Conservation (phyloP, 257 asterid species). For the Solanum clarkiae region DNA sequence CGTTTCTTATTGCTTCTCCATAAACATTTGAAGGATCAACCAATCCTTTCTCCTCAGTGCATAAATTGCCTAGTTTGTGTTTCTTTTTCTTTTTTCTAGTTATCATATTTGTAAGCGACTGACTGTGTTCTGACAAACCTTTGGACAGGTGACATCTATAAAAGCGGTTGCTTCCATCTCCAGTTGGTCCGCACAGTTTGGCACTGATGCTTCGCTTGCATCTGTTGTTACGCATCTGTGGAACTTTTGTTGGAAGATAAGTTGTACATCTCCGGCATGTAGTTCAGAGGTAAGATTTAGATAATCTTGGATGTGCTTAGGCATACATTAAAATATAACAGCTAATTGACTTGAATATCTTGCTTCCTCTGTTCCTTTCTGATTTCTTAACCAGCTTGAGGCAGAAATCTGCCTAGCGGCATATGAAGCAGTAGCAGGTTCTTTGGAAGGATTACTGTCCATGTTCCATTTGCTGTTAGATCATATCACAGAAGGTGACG, state of each 20-base stretch:
- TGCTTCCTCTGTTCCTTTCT: background rate
- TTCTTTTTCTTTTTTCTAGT: background rate
- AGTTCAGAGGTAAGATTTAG: conserved; percentile 47
- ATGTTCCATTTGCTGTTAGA: conserved; percentile 39
- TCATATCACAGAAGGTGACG: conserved; percentile 20
- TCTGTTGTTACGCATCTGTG: conserved; percentile 54
- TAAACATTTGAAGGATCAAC: background rate
- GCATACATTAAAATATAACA: background rate
- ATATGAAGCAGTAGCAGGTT: conserved; percentile 63
- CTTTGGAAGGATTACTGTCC: conserved; percentile 37
- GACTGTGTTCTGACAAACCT: background rate
- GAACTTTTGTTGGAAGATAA: conserved; percentile 67
- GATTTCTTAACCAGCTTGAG: conserved; percentile 34
- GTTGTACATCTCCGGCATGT: conserved; percentile 37
- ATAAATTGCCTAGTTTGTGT: background rate
- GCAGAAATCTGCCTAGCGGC: conserved; percentile 73
- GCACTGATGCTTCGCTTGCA: conserved; percentile 21
- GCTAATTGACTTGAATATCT: background rate
- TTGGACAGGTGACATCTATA: conserved; percentile 43
- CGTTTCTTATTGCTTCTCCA: background rate
- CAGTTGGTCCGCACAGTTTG: conserved; percentile 49
- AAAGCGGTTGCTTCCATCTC: conserved; percentile 55
- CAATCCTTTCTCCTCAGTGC: background rate
- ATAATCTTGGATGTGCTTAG: background rate
- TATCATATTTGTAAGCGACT: background rate